Evolutionary conservation across 495 filamentous ascomycete species (phyloP), one percentile per base, ranked within the genome.

Genomic region (Hypoxylon crocopeplum): DNA sequence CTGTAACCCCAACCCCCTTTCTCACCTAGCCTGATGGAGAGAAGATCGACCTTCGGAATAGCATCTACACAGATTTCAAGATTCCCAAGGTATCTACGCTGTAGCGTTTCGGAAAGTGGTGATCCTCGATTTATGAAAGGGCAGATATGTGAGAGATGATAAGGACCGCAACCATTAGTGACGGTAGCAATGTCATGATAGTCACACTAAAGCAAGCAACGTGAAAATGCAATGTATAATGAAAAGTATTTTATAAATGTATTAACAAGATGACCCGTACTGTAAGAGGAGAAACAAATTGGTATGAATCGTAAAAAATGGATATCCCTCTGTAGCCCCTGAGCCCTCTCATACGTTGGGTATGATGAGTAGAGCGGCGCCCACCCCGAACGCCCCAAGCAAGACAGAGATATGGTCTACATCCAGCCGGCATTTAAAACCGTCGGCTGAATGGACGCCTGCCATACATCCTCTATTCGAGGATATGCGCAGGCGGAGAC

Each of bases 251-350:
- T 48, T 24, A 41, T 41, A 48, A n/a, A 42, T 56, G 3, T 50
- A 50, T 50, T 58, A 58, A 58, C 46, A 58, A 45, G 39, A 46
- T 37, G 24, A 25, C 10, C 2, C 10, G 39, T 41, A 42, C 19
- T 55, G 27, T 48, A 41, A 20, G 42, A 56, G 25, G 19, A 24
- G 16, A 53, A 22, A 45, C 20, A 59, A 40, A 51, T 22, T 11
- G 40, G 27, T 51, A 59, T 52, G 48, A 40, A 52, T 46, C 45
- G 38, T 58, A 50, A 50, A 36, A 22, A 38, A 41, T 41, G 20
- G 17, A 58, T 47, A 48, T 49, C 46, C 54, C 30, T 27, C 45
- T 42, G 33, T 56, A 24, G 34, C 34, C 42, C 12, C 50, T n/a
- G 44, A 19, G 42, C 29, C 21, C 32, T 45, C 30, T 1, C 32